Evolutionary conservation across 805 yeast genomes (phyloP), one percentile per base, ranked within the genome.

Genomic region (Kregervanrija pseudodelftensis): DNA sequence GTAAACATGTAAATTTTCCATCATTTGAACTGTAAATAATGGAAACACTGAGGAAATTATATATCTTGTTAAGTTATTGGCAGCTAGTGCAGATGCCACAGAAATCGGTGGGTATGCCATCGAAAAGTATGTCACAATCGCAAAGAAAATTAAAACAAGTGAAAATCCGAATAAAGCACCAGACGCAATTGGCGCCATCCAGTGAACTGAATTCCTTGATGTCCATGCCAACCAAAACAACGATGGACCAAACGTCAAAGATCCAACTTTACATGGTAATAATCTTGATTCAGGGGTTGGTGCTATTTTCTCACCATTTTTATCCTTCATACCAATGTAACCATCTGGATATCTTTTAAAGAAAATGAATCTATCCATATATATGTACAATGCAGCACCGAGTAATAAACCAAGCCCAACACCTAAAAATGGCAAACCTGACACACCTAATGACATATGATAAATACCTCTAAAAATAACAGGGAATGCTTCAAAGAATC

Each of bases 31-130:
- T 1, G 89, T 85, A 66, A 89, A 88, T 47, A 89, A 69, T 45
- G 96, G 96, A 72, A 89, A 82, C 15, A 80, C 85, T 7, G 87
- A 79, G 9, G 95, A 87, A 49, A 84, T 60, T 31, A 82, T 53
- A 59, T 86, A 87, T 66, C 96, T 76, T 46, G 82, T 63, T 57
- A 89, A 69, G 60, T 85, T 86, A 65, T 88, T 89, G 11, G 95
- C 96, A 33, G 95, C 95, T 49, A 87, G 63, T 3, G 95, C 91
- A n/a, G 91, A 81, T 0, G 96, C 95, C 16, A 87, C 83, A 32
- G 75, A 73, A 32, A 79, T 63, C 39, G 91, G 88, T 28, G 93
- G 91, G 61, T 79, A 85, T 4, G 84, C 62, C 72, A 79, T 71
- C 33, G 85, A 68, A 62, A 85, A 82, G 60, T 85, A 85, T 40